Percentiles rank a stretch among this genome's conserved stretches.
phyloP scores from a whole-genome alignment of 208 protist genomes.

The Leishmania lainsoni region DNA sequence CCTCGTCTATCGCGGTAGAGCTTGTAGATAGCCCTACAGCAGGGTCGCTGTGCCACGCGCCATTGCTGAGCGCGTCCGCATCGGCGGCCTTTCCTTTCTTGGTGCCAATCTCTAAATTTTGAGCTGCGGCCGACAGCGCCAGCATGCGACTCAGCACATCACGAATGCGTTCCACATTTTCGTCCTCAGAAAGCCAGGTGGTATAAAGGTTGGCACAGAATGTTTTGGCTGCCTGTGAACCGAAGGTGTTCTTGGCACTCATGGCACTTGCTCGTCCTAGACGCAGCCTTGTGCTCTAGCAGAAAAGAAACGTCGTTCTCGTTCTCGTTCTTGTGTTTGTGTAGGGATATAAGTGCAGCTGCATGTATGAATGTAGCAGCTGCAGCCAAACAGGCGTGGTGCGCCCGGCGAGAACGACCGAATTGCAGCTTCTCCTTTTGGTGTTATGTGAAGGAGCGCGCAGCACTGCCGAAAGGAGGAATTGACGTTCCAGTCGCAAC shows the following conservation, averaged over 20 bases:
- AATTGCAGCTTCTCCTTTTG: background rate
- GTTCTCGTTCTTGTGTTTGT: background rate
- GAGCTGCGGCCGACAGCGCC: constrained; percentile 19
- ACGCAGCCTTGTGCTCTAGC: background rate
- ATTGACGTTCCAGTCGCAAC: no score
- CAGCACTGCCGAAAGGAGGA: background rate
- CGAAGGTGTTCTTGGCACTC: constrained; percentile 33
- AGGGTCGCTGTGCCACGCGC: constrained; percentile 20
- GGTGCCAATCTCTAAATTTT: constrained; percentile 17
- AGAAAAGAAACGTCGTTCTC: background rate
- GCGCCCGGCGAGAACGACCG: background rate
- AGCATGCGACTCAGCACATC: constrained; percentile 50
- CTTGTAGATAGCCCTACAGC: constrained; percentile 15
- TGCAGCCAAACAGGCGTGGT: background rate
- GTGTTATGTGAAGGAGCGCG: background rate
- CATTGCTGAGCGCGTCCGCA: constrained; percentile 10
- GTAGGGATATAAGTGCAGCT: background rate
- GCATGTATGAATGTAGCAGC: background rate
- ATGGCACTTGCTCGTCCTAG: constrained; percentile 5
- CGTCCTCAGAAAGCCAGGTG: constrained; percentile 67
- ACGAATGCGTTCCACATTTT: constrained; percentile 50
- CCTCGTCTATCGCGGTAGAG: background rate
- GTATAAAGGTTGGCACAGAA: constrained; percentile 78
- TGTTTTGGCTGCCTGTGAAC: constrained; percentile 56
- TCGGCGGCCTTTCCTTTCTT: constrained; percentile 9